Base-by-base conservation (phyloP, 202 grass and related monocot species). In the Musa balbisiana region DNA sequence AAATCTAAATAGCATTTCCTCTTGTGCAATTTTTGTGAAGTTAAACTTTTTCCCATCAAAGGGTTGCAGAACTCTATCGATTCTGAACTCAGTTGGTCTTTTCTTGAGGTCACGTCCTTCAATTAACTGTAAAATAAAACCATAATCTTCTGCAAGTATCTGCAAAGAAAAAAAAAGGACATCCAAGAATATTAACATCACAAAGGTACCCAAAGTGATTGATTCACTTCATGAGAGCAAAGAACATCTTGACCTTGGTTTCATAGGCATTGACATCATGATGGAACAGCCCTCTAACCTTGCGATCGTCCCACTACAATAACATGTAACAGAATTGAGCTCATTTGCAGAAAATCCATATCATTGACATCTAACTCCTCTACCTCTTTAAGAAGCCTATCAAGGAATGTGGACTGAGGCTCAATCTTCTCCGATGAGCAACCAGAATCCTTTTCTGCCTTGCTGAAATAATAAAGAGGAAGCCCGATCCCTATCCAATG, bases 21-120 rank as follows among this genome's bases (percentile, higher is more conserved):
- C 74, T 76, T 82, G 86, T 33, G 25, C 84, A 73, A 86, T 82
- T 81, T 93, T 93, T 2, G 86, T 93, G 81, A 93, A 97, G 58
- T 87, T 93, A 19, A 97, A 97, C 73, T 97, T 93, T 2, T 72
- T 67, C 67, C 73, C 69, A 64, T 87, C 87, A 87, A 97, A 97
- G 79, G 88, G 90, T 55, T 93, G 94, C 64, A 93, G 76, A 51
- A 97, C 93, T 73, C 91, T 82, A 58, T 91, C 83, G 11, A 93
- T 87, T 84, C 76, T 83, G 64, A 97, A 97, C 73, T 93, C 90
- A 49, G 94, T 97, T 3, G 88, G 90, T 1, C 90, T 79, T 75
- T 97, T 97, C 84, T 87, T 93, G 55, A 92, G 83, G 78, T 93
- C 93, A 74, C 93, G 86, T 0, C 93, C 93, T 83, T 97, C 88